Evolutionary conservation across 1,284 basidiomycete genomes (phyloP), one percentile per base, ranked within the genome.

Genomic region (Sporisorium sorghi): DNA sequence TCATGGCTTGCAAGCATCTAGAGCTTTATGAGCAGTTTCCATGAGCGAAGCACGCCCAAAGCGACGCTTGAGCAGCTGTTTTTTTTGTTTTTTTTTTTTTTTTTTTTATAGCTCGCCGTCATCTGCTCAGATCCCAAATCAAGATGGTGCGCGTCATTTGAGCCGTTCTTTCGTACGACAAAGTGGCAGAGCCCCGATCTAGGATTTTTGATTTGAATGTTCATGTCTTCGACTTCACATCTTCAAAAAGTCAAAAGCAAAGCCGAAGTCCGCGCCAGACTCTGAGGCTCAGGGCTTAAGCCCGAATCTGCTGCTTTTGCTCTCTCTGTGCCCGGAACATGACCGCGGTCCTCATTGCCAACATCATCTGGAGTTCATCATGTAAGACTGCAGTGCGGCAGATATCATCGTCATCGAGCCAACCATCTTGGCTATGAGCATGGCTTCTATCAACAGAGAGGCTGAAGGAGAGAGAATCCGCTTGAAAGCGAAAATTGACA

Each of bases 271-370:
- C 44, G 44, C 15, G 24, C 28, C 30, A 33, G 28, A 33, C 2
- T 48, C 30, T 19, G 46, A 47, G 37, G 19, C 17, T 55, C 11
- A 19, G 48, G 48, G 49, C 33, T 47, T 54, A 47, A 63, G 56
- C 32, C 23, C 33, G 30, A 12, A 5, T 21, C 39, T 40, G 2
- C n/a, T n/a, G n/a, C n/a, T n/a, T n/a, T n/a, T n/a, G n/a, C n/a
- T n/a, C n/a, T n/a, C n/a, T n/a, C n/a, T n/a, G n/a, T n/a, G 33
- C 15, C n/a, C 65, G 65, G 65, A 49, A 58, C n/a, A 23, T 51
- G 21, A 35, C 66, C 66, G 66, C 66, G 66, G 65, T 46, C 19
- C 40, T 39, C 21, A 35, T 43, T 19, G 35, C 43, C 19, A 37
- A 47, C 28, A 24, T 19, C 21, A 30, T 19, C 19, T 28, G 2